Evolutionary conservation across 805 yeast genomes (phyloP).

Genomic region (Suhomyces kilbournensis): DNA sequence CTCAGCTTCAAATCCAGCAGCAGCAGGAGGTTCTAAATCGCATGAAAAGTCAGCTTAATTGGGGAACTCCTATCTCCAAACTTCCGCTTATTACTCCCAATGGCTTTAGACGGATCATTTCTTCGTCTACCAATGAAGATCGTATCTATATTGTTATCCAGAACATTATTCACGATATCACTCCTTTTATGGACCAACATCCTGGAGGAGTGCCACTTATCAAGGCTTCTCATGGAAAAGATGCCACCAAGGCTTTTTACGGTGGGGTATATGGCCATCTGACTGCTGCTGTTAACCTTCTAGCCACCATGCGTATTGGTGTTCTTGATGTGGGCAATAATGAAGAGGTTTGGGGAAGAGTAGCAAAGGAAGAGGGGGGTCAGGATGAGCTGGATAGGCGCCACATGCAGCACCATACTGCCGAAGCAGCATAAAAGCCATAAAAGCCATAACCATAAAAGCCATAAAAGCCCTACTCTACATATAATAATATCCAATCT

Average conservation of each 20-base stretch:
- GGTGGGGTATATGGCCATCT: conserved; percentile 94
- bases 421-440: conserved; percentile 38
- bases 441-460: no score
- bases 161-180: conserved; percentile 90
- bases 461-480: no score
- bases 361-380: conserved; percentile 61
- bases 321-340: conserved; percentile 79
- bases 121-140: conserved; percentile 38
- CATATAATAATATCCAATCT: no score
- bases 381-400: conserved; percentile 20
- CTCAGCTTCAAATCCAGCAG: conserved; percentile 53
- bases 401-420: conserved; percentile 24
- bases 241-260: conserved; percentile 89
- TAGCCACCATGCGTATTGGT: conserved; percentile 93
- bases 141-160: conserved; percentile 75
- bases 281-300: conserved; percentile 85
- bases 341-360: conserved; percentile 79
- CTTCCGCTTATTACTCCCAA: conserved; percentile 61
- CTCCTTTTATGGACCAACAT: conserved; percentile 86
- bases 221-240: conserved; percentile 81
- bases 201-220: conserved; percentile 89
- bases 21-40: conserved; percentile 77
- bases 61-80: conserved; percentile 93
- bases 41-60: conserved; percentile 73
- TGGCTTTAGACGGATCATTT: conserved; percentile 42